Conservation (phyloP, 306 rosid species). For the Sindora glabra region DNA sequence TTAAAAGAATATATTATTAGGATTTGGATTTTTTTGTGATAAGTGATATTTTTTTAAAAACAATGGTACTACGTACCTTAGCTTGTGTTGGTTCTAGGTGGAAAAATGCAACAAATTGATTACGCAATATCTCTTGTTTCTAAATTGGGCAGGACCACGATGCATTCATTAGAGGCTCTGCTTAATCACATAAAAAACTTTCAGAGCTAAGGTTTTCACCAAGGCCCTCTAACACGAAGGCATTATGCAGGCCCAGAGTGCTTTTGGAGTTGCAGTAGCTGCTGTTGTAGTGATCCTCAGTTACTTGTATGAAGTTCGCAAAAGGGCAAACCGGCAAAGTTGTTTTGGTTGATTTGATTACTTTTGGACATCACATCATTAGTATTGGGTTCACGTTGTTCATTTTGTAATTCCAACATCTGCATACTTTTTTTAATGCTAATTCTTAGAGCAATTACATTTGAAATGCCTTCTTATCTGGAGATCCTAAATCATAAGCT, state of each 20-base stretch:
- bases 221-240: constrained; percentile 46
- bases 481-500: background rate
- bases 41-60: no score
- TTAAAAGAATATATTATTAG: no score
- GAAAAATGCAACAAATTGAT: constrained; percentile 9
- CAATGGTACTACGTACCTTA: no score
- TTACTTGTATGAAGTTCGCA: constrained; percentile 72
- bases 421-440: constrained; percentile 15
- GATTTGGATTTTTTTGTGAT: no score
- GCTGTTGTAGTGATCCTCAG: constrained; percentile 76
- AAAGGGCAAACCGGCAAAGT: constrained; percentile 51
- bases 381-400: constrained; percentile 5
- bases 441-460: background rate
- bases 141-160: constrained; percentile 57
- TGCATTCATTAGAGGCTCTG: constrained; percentile 69
- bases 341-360: no score
- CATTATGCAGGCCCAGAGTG: constrained; percentile 51
- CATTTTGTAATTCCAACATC: background rate
- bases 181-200: constrained; percentile 76
- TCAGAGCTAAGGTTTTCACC: constrained; percentile 78
- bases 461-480: background rate
- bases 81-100: no score
- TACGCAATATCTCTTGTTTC: background rate
- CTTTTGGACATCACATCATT: no score
- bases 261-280: constrained; percentile 70